phyloP scores from a whole-genome alignment of 2,329 filamentous ascomycete genomes.

The Pestalotiopsis sp. region DNA sequence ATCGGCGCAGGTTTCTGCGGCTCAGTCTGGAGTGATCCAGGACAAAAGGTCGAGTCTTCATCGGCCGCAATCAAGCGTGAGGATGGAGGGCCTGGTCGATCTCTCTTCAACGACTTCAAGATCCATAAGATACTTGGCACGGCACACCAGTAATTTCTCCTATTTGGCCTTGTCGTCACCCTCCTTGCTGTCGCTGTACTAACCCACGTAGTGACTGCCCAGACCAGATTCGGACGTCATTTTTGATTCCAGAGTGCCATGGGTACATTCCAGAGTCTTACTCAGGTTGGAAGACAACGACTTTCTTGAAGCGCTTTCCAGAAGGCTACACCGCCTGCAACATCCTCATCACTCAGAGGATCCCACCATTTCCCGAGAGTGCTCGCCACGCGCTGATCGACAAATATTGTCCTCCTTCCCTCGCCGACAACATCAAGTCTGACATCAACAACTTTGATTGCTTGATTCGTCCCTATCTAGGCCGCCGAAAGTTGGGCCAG shows the following conservation, averaged over 20 bases:
- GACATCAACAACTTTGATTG: slow-evolving; percentile 46
- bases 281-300: neutral
- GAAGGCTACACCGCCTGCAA: slow-evolving; percentile 24
- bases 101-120: neutral
- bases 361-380: slow-evolving; percentile 21
- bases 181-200: too few relatives aligned
- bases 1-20: slow-evolving; percentile 3
- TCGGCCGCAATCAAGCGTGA: slow-evolving; percentile 4
- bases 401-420: slow-evolving; percentile 17
- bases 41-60: neutral
- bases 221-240: neutral
- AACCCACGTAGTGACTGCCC: neutral
- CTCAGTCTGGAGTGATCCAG: neutral
- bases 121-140: neutral
- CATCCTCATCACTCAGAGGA: slow-evolving; percentile 32
- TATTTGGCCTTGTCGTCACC: too few relatives aligned
- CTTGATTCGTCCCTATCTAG: slow-evolving; percentile 52
- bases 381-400: slow-evolving; percentile 22
- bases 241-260: neutral
- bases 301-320: slow-evolving; percentile 18
- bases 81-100: neutral
- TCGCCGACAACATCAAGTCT: neutral
- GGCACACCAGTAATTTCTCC: neutral
- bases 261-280: neutral
- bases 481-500: slow-evolving; percentile 30